Evolutionary conservation across 768 basidiomycete genomes (phyloP), one percentile per base, ranked within the genome.

Genomic region (Lactifluus piperatus): DNA sequence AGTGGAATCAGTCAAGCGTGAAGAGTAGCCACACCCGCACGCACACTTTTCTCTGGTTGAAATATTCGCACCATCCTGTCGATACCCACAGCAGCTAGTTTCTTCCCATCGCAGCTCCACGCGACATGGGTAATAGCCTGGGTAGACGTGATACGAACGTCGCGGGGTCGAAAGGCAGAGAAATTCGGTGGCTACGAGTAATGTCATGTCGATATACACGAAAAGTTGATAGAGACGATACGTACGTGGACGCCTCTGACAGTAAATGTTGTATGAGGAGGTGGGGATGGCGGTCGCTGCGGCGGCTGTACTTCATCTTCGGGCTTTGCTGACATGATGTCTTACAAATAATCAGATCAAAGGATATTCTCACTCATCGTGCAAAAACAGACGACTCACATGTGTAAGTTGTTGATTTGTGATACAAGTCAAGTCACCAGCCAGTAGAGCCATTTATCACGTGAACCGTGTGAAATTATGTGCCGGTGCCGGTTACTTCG

Each of bases 71-170:
- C 82, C n/a, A 75, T 72, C 67, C 86, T 89, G 74, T 92, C 89
- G 45, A 90, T 82, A 4, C 89, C 89, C 8, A 87, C 88, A n/a
- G 82, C 87, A 1, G 86, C 86, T 14, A 91, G 75, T 57, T 85
- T 85, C 74, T 84, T 84, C 18, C 89, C 89, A 66, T 91, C 89
- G 66, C 88, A 90, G 65, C 77, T 91, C 88, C 88, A 92, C 0
- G 87, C 85, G 53, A 91, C 82, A 67, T 88, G 86, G 46, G 77
- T 86, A 76, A 90, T 86, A 1, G 71, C 70, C 65, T 86, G 84
- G 18, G 80, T 70, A 49, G 80, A 83, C 4, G 82, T 73, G 56
- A 87, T 80, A 24, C 84, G 80, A 57, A 85, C 79, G 68, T 90
- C 86, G 68, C 87, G 79, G 6, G 88, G 87, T 67, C 85, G 84